These are phyloP conservation scores for Westerdykella ornata DNA, from an alignment of 2,329 filamentous ascomycete species.

Conservation along the genomic window DNA sequence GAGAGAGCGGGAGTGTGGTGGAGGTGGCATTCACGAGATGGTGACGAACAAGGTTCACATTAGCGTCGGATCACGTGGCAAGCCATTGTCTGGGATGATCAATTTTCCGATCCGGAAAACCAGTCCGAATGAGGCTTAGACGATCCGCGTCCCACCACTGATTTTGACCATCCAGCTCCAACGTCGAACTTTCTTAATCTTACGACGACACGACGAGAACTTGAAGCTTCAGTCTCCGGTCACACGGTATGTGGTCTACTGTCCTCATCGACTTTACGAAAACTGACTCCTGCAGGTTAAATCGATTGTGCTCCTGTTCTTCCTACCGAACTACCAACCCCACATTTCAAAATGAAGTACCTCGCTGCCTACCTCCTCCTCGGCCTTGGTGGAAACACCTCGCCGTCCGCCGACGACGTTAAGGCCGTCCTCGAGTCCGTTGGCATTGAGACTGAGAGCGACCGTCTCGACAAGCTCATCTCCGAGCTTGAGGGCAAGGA, in stretches of 20 bases:
- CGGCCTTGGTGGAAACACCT: slow-evolving; percentile 83
- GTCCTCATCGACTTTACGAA: neutral
- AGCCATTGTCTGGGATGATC: too few species aligned
- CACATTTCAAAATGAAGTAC: slow-evolving; percentile 86
- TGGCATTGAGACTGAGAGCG: slow-evolving; percentile 83
- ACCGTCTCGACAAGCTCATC: slow-evolving; percentile 80
- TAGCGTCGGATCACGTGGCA: slow-evolving; percentile 1
- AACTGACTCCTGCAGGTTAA: slow-evolving; percentile 42
- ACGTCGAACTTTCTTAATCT: slow-evolving; percentile 24
- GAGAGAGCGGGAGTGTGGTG: neutral
- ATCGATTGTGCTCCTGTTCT: slow-evolving; percentile 97
- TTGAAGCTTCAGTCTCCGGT: slow-evolving; percentile 98
- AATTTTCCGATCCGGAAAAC: slow-evolving; percentile 11
- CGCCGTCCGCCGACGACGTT: slow-evolving; percentile 79
- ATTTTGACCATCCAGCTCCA: slow-evolving; percentile 9
- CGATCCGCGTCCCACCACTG: slow-evolving; percentile 11
- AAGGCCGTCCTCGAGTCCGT: slow-evolving; percentile 81
- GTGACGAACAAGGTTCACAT: slow-evolving; percentile 1
- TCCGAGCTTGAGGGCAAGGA: slow-evolving; percentile 85
- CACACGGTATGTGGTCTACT: slow-evolving; percentile 67
- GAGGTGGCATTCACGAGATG: neutral
- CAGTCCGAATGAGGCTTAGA: slow-evolving; percentile 6
- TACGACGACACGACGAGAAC: slow-evolving; percentile 52
- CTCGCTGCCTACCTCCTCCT: slow-evolving; percentile 99
- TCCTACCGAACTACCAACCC: slow-evolving; percentile 14